A percentile compares a stretch with the other conserved stretches of the same genome.
Conservation (phyloP, 2,329 filamentous ascomycete species). For the Colletotrichum sp. region DNA sequence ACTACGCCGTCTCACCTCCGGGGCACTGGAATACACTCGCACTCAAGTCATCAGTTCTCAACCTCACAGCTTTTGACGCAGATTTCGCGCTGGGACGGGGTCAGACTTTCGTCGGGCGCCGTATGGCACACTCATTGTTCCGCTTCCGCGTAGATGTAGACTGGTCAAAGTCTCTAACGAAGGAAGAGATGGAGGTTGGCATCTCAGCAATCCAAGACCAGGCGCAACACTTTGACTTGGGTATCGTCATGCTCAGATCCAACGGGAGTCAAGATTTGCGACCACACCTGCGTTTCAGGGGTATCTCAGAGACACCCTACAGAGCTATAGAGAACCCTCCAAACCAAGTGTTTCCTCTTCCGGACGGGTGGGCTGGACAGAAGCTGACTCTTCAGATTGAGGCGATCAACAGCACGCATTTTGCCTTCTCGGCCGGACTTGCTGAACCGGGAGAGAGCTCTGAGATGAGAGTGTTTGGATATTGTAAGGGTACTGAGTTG, state of each 20-base stretch:
- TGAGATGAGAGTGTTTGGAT: constrained; percentile 4
- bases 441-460: neutral
- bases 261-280: neutral
- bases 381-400: constrained; percentile 14
- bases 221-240: constrained; percentile 56
- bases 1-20: constrained; percentile 49
- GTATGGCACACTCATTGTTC: constrained; percentile 62
- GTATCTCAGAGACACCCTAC: constrained; percentile 17
- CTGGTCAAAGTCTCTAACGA: constrained; percentile 38
- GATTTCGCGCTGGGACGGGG: constrained; percentile 35
- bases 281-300: constrained; percentile 22
- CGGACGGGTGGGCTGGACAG: neutral
- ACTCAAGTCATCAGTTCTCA: constrained; percentile 52
- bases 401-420: constrained; percentile 17
- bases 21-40: constrained; percentile 48
- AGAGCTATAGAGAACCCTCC: neutral
- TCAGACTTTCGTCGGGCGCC: constrained; percentile 54
- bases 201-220: constrained; percentile 59
- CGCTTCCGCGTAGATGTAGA: constrained; percentile 51
- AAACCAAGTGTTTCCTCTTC: neutral
- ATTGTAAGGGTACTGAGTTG: constrained; percentile 18
- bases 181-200: constrained; percentile 53
- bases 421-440: constrained; percentile 9
- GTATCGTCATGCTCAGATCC: constrained; percentile 37
- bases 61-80: constrained; percentile 58